These are phyloP conservation scores for Bifiguratus adelaidae DNA, from an alignment of 192 early-diverging fungal species.

Conservation along the genomic window DNA sequence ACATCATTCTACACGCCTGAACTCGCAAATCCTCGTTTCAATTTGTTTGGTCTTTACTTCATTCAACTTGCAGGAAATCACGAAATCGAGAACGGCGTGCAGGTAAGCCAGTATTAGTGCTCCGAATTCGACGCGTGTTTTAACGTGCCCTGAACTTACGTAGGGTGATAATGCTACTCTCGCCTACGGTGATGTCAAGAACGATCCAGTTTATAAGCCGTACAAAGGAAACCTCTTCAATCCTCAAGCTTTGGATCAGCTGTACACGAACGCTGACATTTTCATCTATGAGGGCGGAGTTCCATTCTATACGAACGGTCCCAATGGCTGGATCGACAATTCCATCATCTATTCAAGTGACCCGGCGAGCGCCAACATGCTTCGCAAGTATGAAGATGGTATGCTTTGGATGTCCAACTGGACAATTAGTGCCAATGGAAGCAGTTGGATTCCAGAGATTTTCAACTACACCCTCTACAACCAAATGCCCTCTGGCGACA, in stretches of 20 bases:
- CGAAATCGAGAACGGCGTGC: neutral
- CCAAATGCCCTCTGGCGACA: neutral
- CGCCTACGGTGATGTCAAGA: neutral
- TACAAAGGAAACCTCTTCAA: neutral
- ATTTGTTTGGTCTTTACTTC: slow-evolving; percentile 1
- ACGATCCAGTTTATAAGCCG: neutral
- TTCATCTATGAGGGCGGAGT: neutral
- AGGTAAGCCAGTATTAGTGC: neutral
- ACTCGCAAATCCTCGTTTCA: neutral
- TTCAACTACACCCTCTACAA: neutral
- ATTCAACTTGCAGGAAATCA: slow-evolving; percentile 1
- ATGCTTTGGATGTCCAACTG: neutral
- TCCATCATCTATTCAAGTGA: slow-evolving; percentile 8
- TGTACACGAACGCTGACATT: neutral
- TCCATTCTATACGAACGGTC: neutral
- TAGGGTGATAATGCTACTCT: neutral
- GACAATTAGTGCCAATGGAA: neutral
- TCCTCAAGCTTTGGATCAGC: neutral
- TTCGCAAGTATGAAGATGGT: slow-evolving; percentile 1
- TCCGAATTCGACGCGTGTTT: neutral
- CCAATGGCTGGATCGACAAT: neutral
- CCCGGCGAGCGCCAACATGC: neutral
- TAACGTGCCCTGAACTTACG: too few species aligned
- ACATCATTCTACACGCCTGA: neutral
- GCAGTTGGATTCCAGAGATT: neutral